Evolutionary conservation across 768 basidiomycete species (phyloP), one percentile per base, ranked within the genome.

Genomic region (Termitomyces titanicus): DNA sequence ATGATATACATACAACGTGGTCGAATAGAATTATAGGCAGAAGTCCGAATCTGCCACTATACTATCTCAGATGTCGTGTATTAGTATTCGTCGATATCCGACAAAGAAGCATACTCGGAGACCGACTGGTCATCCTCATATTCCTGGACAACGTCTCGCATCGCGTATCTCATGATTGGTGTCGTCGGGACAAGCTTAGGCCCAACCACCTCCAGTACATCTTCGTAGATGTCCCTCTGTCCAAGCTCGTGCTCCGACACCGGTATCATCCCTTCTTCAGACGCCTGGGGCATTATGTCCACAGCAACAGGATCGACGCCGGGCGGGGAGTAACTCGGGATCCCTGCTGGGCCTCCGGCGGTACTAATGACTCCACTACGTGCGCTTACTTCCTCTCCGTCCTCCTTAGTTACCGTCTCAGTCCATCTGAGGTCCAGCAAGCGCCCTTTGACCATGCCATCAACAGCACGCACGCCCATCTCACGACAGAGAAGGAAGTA

Each of bases 401-500:
- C 72, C 64, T 88, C 86, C 61, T 71, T 76, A 46, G 84, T 82
- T 24, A 89, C 77, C 1, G 83, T 74, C 58, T 89, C 86, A 47
- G 86, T 88, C 89, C 89, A 91, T 49, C 88, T 76, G 60, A 91
- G 66, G 65, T 90, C 88, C 51, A 91, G 68, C 47, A 93, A 82
- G 50, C 85, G 78, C 1, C 85, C 88, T 57, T 85, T 84, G 45
- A 94, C 81, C 89, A 93, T 88, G 25, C 88, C 90, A 64, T 93
- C 92, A 8, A 93, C 88, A 5, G 88, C 88, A 9, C 83, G 78
- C 44, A 89, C 89, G 3, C 92, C 92, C n/a, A 93, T 71, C 67
- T 93, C 89, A 38, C 89, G 78, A 63, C 90, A 93, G 13, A 93
- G 78, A 57, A 85, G 73, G 68, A 94, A 94, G 68, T 94, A 94